Percentiles rank a stretch among this genome's conserved stretches.
phyloP scores from a whole-genome alignment of 2,329 filamentous ascomycete genomes.

The Diaporthe ampelina region DNA sequence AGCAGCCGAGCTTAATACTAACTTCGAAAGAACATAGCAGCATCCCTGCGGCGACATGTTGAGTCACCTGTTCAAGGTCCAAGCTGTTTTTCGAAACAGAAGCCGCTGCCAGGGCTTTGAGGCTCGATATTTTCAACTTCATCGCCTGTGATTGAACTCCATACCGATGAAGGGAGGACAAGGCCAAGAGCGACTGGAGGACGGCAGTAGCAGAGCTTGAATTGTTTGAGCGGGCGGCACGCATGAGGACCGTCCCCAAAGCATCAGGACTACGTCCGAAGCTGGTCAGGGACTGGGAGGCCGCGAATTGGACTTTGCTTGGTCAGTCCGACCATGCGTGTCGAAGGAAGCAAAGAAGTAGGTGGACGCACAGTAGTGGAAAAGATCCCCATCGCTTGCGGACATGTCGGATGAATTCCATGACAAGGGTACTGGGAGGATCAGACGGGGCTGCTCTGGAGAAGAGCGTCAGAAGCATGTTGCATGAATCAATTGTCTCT shows the following conservation, averaged over 20 bases:
- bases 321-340: not conserved
- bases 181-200: not conserved
- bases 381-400: slow-evolving; percentile 14
- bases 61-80: not conserved
- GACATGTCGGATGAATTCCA: slow-evolving; percentile 20
- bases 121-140: slow-evolving; percentile 5
- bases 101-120: not conserved
- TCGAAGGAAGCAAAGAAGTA: not conserved
- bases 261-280: slow-evolving; percentile 43
- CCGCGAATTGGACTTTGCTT: slow-evolving; percentile 33
- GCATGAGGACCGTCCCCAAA: slow-evolving; percentile 44
- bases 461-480: not conserved
- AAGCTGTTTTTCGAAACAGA: not conserved
- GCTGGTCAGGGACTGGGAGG: slow-evolving; percentile 44
- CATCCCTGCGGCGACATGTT: slow-evolving; percentile 9
- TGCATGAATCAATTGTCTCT: not conserved
- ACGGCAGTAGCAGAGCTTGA: slow-evolving; percentile 10
- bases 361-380: slow-evolving; percentile 5
- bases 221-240: slow-evolving; percentile 41
- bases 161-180: slow-evolving; percentile 7
- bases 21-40: slow-evolving; percentile 13
- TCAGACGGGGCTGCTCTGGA: not conserved
- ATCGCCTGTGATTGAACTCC: slow-evolving; percentile 14
- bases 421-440: not conserved
- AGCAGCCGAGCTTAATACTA: not conserved